Percentiles rank a stretch among this genome's conserved stretches.
These are phyloP conservation scores for Ustanciosporium gigantosporum DNA, from an alignment of 1,284 basidiomycete genomes.

Conservation along the genomic window DNA sequence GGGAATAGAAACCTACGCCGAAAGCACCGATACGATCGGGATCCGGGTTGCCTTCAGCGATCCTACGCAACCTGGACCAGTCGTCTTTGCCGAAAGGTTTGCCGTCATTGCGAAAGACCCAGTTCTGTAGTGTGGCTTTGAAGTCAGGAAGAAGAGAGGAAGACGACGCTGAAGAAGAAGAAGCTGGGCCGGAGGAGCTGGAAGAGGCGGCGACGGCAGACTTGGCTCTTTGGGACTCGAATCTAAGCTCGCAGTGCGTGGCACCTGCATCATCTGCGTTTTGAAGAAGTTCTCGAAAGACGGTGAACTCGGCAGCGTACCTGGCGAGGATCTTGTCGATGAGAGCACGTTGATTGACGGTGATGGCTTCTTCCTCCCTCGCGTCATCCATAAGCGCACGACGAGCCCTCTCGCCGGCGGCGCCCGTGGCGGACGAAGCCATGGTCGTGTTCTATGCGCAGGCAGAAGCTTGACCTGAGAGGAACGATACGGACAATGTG, in stretches of 20 bases:
- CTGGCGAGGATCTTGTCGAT: conserved; percentile 74
- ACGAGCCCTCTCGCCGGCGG: conserved; percentile 31
- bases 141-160: conserved; percentile 57
- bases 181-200: not conserved
- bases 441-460: too few species aligned
- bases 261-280: conserved; percentile 94
- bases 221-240: conserved; percentile 42
- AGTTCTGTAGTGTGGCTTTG: conserved; percentile 61
- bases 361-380: conserved; percentile 70
- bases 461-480: too few species aligned
- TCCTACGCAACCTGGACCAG: conserved; percentile 58
- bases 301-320: conserved; percentile 80
- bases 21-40: conserved; percentile 64
- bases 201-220: conserved; percentile 1
- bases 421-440: too few species aligned
- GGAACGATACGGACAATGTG: too few species aligned
- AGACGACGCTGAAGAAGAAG: not conserved
- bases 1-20: conserved; percentile 66
- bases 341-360: conserved; percentile 81
- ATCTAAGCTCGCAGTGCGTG: conserved; percentile 55
- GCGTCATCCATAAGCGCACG: conserved; percentile 47
- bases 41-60: conserved; percentile 66
- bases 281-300: conserved; percentile 88
- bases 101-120: conserved; percentile 81
- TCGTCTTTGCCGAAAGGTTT: conserved; percentile 56